A percentile compares a stretch with the other conserved stretches of the same genome.
Evolutionary conservation across 345 rosid species (phyloP).

Genomic region (Eutrema heterophyllum): DNA sequence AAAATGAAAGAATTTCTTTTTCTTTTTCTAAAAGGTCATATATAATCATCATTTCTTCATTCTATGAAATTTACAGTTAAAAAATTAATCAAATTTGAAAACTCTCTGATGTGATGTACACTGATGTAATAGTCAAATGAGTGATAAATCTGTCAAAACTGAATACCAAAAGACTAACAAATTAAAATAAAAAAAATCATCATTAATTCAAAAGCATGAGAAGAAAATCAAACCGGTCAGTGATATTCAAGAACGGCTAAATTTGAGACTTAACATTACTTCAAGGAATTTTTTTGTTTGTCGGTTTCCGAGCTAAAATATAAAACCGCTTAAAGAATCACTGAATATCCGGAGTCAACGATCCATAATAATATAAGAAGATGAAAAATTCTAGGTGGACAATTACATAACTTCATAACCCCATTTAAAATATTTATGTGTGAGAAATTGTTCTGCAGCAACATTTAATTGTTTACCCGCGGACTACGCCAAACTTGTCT

Average conservation of each 20-base stretch:
- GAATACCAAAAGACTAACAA: no score
- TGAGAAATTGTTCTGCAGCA: not conserved
- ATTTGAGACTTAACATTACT: not conserved
- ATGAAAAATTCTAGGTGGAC: conserved; percentile 16
- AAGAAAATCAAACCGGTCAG: no score
- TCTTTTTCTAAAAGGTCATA: no score
- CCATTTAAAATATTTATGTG: not conserved
- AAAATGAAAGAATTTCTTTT: no score
- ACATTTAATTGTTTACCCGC: conserved; percentile 18
- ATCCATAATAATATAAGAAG: conserved; percentile 1
- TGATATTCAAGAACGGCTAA: not conserved
- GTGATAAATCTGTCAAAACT: no score
- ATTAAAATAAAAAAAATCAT: no score
- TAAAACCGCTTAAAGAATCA: not conserved
- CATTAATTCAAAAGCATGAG: no score
- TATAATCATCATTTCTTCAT: no score
- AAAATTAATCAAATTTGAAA: no score
- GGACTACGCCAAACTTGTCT: conserved; percentile 32
- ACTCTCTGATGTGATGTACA: no score
- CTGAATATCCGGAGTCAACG: conserved; percentile 10
- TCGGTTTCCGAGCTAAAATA: conserved; percentile 12
- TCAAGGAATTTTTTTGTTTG: not conserved
- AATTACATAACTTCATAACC: not conserved
- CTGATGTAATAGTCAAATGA: no score
- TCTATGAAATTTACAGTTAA: no score